Base-by-base conservation (phyloP, 202 grass and related monocot genomes). In the Setaria italica region DNA sequence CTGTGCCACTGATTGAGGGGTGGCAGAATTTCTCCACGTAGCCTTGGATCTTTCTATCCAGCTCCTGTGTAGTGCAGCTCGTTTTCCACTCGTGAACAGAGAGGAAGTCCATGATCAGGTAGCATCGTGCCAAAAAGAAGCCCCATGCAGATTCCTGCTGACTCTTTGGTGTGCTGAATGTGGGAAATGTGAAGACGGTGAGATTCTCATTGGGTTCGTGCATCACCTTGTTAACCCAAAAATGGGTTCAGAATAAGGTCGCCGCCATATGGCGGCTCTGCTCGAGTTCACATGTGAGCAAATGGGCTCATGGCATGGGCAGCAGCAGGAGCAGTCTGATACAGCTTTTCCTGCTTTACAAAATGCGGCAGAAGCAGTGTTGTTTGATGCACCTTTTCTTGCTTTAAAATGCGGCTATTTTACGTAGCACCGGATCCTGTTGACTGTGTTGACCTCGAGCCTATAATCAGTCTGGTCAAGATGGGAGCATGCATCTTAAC, bases 121-220 rank as follows among this genome's bases (percentile, higher is more conserved):
- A 33, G 30, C 77, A 57, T 67, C 12, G 19, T 34, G 76, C 46
- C 49, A 81, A 16, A 49, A 45, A 60, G 0, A 35, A 4, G 2
- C 3, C 10, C 3, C 9, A 1, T 13, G 17, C 7, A 49, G 81
- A 64, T 78, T 69, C 49, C n/a, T 16, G 7, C 19, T 11, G 25
- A 65, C 17, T 29, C 6, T 35, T 17, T 15, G 16, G 6, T 56
- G 51, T 34, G n/a, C 48, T 39, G 49, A 68, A 82, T 41, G 85
- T 87, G 78, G 19, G 37, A 87, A 87, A 81, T 58, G 48, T 34
- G 72, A 47, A 46, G 72, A 67, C 21, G 29, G 63, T 45, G 72
- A 4, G 17, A 11, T 41, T 62, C 4, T 60, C 2, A 2, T 42
- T 77, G 35, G 21, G 34, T 49, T 29, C 77, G 21, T 81, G 69